Conservation (phyloP, 176 grass and related monocot genomes). For the Oryza officinalis region DNA sequence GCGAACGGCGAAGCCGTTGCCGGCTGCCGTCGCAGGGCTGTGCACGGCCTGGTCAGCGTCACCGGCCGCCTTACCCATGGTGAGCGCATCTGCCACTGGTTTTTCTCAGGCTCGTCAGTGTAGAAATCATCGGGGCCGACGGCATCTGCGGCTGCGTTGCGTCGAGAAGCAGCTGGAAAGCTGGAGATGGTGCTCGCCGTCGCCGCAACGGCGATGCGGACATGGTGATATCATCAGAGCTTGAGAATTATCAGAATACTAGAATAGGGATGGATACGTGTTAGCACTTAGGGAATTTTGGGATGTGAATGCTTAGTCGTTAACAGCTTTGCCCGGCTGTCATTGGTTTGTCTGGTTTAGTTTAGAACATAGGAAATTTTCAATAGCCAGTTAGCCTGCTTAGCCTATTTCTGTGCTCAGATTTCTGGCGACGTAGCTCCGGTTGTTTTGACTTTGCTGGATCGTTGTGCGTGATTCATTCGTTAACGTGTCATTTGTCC, state of each 20-base stretch:
- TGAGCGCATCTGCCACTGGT: constrained; percentile 43
- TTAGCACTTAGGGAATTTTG: neutral
- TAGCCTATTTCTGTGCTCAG: neutral
- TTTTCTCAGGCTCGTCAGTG: neutral
- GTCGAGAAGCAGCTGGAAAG: constrained; percentile 40
- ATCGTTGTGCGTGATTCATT: neutral
- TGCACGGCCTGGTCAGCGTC: constrained; percentile 32
- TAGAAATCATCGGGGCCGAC: neutral
- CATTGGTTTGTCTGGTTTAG: constrained; percentile 9
- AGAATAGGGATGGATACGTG: neutral
- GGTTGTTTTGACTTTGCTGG: constrained; percentile 28
- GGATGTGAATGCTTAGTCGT: constrained; percentile 15
- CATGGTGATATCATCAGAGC: neutral
- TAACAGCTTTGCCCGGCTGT: constrained; percentile 35
- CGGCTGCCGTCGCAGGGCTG: neutral
- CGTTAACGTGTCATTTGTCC: neutral
- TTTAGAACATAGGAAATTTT: constrained; percentile 6
- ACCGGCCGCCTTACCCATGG: constrained; percentile 54
- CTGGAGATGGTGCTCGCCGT: constrained; percentile 28
- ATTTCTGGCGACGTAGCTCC: neutral
- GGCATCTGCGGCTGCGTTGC: constrained; percentile 35
- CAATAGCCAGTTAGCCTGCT: neutral
- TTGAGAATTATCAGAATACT: neutral
- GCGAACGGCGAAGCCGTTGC: neutral
- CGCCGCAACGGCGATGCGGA: constrained; percentile 42